Percentiles rank a stretch among this genome's conserved stretches.
These are phyloP conservation scores for Solanum etuberosum DNA, from an alignment of 257 asterid genomes.

Conservation along the genomic window DNA sequence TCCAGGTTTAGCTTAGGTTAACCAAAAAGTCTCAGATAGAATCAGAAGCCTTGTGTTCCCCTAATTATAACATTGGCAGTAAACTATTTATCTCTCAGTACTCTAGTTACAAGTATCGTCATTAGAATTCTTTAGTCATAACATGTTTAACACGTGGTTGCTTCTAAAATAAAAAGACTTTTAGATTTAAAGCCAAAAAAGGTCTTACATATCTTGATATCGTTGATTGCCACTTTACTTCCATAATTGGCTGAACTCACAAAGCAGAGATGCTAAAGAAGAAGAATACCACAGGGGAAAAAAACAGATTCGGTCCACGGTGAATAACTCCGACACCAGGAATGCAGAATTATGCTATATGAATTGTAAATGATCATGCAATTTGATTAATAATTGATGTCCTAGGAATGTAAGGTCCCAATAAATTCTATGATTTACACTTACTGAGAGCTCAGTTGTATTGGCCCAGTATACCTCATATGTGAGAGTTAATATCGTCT, in stretches of 20 bases:
- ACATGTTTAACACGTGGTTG: not conserved
- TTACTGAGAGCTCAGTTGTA: not conserved
- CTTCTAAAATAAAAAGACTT: not conserved
- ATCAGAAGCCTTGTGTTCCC: not conserved
- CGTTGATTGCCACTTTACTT: not conserved
- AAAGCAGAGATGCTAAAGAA: not conserved
- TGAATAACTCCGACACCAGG: not conserved
- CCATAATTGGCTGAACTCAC: not conserved
- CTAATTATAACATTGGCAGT: not conserved
- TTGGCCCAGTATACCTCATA: not conserved
- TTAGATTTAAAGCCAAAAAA: not conserved
- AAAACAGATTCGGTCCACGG: not conserved
- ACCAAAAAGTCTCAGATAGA: not conserved
- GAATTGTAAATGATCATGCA: not conserved
- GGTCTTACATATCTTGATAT: not conserved
- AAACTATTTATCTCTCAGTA: not conserved
- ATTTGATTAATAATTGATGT: not conserved
- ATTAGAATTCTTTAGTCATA: not conserved
- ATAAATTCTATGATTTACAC: not conserved
- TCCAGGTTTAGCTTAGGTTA: not conserved
- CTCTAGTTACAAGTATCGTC: not conserved
- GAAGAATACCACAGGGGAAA: not conserved
- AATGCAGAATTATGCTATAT: not conserved
- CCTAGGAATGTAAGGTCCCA: not conserved
- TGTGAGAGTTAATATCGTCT: conserved; percentile 28